Evolutionary conservation across 1,139 yeast genomes (phyloP), one percentile per base, ranked within the genome.

Genomic region (Arxiozyma heterogenica): DNA sequence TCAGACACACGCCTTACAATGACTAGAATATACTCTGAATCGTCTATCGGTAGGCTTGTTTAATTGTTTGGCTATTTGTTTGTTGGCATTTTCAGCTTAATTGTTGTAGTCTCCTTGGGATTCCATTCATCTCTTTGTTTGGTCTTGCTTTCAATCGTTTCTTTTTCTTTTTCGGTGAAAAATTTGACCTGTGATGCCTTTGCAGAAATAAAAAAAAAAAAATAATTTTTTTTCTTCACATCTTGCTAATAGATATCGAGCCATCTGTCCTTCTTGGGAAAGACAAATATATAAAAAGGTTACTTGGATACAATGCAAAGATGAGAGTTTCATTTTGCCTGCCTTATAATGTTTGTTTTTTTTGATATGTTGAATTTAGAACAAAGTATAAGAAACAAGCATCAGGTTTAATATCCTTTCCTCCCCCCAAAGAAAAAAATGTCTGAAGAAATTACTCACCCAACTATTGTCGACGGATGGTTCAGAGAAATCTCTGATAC

Each of bases 401-500:
- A 34, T 34, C n/a, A 34, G 5, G 12, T 12, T 34, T 12, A 34
- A 2, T 34, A 34, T 15, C n/a, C 39, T 6, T 12, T 3, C n/a
- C n/a, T n/a, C n/a, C n/a, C n/a, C n/a, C n/a, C n/a, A n/a, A n/a
- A n/a, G n/a, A n/a, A n/a, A 12, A 34, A 34, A 51, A 60, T 60
- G 63, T 51, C 70, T 50, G 60, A 67, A 55, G 83, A 79, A 74
- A 76, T 83, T 63, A 75, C 86, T 50, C 88, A 83, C 75, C 86
- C 87, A 54, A 76, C 85, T 38, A 79, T 83, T 62, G 69, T 69
- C 58, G 94, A 88, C 73, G 95, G 95, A 66, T 88, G 96, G 96
- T 88, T 88, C 76, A 81, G 90, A 69, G 95, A 88, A 73, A 78
- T 84, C 71, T 84, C 95, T 70, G 82, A 86, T 70, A 82, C 88